Conservation (phyloP, 2,329 filamentous ascomycete genomes). For the Ophiostoma angusticollis region DNA sequence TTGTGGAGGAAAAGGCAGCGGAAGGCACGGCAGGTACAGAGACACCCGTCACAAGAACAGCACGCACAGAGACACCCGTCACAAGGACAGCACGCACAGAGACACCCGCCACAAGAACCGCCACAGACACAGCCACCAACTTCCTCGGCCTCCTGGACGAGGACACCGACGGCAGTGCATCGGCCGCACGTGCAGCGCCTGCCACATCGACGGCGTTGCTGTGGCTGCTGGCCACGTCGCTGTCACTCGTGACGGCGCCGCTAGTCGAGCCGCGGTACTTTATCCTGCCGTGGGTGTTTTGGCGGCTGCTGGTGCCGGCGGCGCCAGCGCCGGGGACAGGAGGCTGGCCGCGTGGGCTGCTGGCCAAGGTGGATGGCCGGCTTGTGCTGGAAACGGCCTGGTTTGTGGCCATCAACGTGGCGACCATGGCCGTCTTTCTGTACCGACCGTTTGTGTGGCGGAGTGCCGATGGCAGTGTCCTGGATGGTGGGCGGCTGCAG, state of each 20-base stretch:
- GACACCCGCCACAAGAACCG: neutral
- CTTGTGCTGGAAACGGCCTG: constrained; percentile 51
- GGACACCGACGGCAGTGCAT: constrained; percentile 16
- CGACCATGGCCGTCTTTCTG: constrained; percentile 61
- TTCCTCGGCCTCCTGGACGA: constrained; percentile 14
- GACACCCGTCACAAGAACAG: neutral
- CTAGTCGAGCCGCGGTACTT: constrained; percentile 94
- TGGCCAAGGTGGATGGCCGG: constrained; percentile 29
- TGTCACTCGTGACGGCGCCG: constrained; percentile 77
- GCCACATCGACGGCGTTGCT: constrained; percentile 41
- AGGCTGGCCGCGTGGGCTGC: too few species aligned
- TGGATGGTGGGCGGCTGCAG: constrained; percentile 48
- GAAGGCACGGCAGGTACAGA: neutral
- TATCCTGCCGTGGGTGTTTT: constrained; percentile 89
- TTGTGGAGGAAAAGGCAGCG: constrained; percentile 1
- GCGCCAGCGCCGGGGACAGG: too few species aligned
- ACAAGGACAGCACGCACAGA: neutral
- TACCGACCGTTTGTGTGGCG: constrained; percentile 55
- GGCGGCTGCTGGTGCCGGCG: constrained; percentile 65
- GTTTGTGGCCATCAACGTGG: constrained; percentile 52
- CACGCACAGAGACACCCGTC: neutral
- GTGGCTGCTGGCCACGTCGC: constrained; percentile 53
- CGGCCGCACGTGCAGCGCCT: constrained; percentile 20
- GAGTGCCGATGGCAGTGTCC: constrained; percentile 34
- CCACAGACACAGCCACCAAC: neutral